Conservation (phyloP, 2,329 filamentous ascomycete genomes). For the Fusarium illudens region DNA sequence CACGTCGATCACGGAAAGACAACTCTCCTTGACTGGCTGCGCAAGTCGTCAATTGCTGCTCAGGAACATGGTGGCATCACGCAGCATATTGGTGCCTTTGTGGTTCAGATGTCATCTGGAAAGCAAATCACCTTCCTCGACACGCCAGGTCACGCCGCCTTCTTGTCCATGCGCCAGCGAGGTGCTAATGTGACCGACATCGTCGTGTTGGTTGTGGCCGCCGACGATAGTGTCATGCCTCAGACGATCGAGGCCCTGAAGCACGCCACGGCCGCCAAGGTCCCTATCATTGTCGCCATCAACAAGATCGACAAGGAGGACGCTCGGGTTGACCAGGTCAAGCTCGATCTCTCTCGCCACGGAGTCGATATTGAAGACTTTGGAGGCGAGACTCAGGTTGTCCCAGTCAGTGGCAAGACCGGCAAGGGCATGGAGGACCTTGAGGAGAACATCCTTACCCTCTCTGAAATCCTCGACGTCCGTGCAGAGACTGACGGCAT, state of each 20-base stretch:
- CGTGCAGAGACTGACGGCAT: conserved; percentile 79
- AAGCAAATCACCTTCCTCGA: conserved; percentile 96
- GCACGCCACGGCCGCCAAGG: conserved; percentile 85
- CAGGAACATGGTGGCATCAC: conserved; percentile 97
- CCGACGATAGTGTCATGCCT: conserved; percentile 96
- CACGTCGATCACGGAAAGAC: conserved; percentile 99
- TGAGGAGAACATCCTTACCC: conserved; percentile 86
- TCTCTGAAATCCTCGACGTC: conserved; percentile 91
- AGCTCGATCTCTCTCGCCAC: conserved; percentile 82
- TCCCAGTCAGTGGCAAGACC: conserved; percentile 92
- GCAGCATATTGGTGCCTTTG: conserved; percentile 97
- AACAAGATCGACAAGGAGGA: conserved; percentile 96
- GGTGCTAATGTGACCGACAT: conserved; percentile 98
- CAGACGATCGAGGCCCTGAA: conserved; percentile 97
- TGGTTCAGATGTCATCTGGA: conserved; percentile 84
- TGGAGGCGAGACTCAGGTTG: conserved; percentile 92
- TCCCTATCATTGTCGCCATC: conserved; percentile 96
- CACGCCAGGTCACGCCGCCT: conserved; percentile 95
- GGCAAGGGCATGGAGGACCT: conserved; percentile 90
- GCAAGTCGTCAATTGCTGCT: conserved; percentile 90
- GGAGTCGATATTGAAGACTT: conserved; percentile 94
- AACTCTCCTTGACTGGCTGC: conserved; percentile 90
- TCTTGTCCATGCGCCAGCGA: conserved; percentile 93
- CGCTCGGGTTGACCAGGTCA: conserved; percentile 82
- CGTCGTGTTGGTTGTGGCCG: conserved; percentile 92